These are phyloP conservation scores for Xylaria sp. DNA, from an alignment of 2,329 filamentous ascomycete species.

Conservation along the genomic window DNA sequence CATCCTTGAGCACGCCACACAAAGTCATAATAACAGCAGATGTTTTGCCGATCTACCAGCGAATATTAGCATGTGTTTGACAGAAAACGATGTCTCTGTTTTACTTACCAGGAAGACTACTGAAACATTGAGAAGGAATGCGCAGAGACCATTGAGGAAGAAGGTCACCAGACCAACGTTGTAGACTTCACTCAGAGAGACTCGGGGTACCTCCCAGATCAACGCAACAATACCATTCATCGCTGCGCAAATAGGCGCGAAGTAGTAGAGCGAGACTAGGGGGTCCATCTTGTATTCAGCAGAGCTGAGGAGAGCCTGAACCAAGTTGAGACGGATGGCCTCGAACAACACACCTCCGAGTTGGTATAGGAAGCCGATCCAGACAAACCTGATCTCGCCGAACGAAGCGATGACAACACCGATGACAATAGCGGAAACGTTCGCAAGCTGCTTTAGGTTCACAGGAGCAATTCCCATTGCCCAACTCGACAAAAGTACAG, in stretches of 20 bases:
- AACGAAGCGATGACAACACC: conserved; percentile 95
- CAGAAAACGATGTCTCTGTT: neutral
- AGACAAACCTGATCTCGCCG: conserved; percentile 93
- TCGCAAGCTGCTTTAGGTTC: conserved; percentile 87
- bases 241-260: conserved; percentile 82
- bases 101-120: conserved; percentile 83
- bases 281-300: conserved; percentile 94
- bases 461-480: conserved; percentile 83
- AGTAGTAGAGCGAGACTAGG: conserved; percentile 89
- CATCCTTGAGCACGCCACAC: conserved; percentile 88
- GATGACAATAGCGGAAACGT: conserved; percentile 93
- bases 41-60: conserved; percentile 84
- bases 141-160: conserved; percentile 79
- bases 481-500: conserved; percentile 91
- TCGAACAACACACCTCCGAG: conserved; percentile 82
- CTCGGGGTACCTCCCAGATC: conserved; percentile 76
- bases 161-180: conserved; percentile 78
- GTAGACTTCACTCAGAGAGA: conserved; percentile 76
- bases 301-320: conserved; percentile 83
- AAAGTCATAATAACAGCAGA: conserved; percentile 87
- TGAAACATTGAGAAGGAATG: conserved; percentile 85
- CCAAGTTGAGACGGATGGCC: conserved; percentile 84
- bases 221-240: conserved; percentile 83
- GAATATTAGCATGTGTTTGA: conserved; percentile 44
- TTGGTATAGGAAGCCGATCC: conserved; percentile 83